These are phyloP conservation scores for Gnaphalium uliginosum DNA, from an alignment of 129 eudicot genomes.

Conservation along the genomic window DNA sequence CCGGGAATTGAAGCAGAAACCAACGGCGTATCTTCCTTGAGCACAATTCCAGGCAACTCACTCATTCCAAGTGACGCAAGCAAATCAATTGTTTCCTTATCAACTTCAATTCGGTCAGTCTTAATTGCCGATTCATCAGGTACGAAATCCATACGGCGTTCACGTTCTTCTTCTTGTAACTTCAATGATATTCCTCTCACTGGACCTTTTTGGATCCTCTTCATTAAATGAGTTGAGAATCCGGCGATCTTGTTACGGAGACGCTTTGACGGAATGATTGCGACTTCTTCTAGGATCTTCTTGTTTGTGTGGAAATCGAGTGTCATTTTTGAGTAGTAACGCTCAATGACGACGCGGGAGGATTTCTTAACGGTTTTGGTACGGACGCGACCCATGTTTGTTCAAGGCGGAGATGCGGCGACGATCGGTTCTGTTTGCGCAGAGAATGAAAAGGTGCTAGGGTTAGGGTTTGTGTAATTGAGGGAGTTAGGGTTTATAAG, in stretches of 20 bases:
- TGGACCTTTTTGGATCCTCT: constrained; percentile 27
- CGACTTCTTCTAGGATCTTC: constrained; percentile 26
- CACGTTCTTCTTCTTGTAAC: constrained; percentile 25
- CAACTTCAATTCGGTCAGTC: constrained; percentile 52
- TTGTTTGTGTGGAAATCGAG: constrained; percentile 33
- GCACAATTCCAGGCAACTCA: constrained; percentile 54
- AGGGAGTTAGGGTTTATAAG: background rate
- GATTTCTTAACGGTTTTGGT: constrained; percentile 28
- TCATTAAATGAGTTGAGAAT: constrained; percentile 38
- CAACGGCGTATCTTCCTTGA: constrained; percentile 38
- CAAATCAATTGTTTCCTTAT: constrained; percentile 58
- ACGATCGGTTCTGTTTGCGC: background rate
- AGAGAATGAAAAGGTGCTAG: background rate
- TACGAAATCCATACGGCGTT: constrained; percentile 39
- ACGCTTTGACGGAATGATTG: constrained; percentile 21
- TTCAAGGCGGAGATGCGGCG: constrained; percentile 52
- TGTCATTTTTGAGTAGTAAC: constrained; percentile 26
- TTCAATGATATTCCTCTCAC: constrained; percentile 26
- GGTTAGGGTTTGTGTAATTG: constrained; percentile 16
- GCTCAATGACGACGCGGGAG: constrained; percentile 20
- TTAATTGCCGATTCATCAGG: constrained; percentile 68
- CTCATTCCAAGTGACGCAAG: constrained; percentile 55
- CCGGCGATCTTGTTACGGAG: constrained; percentile 30
- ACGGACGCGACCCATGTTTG: constrained; percentile 39
- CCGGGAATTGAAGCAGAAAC: constrained; percentile 6